Conservation (phyloP, 2,329 filamentous ascomycete species). For the Aureobasidium sp. region DNA sequence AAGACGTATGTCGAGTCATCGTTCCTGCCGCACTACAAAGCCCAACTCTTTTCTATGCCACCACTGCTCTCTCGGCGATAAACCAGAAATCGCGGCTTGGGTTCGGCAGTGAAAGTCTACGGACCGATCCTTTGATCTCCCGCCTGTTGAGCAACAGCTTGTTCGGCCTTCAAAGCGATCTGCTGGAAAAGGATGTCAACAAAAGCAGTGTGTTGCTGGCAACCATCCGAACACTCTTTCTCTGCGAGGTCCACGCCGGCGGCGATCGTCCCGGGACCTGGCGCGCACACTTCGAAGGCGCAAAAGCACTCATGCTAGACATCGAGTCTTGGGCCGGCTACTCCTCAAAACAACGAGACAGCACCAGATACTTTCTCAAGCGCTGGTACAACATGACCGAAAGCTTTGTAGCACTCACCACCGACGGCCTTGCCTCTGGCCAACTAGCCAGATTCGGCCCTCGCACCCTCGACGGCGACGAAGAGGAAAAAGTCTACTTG, state of each 20-base stretch:
- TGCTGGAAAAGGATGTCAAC: constrained; percentile 8
- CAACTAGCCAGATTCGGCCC: constrained; percentile 8
- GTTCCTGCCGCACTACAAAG: constrained; percentile 12
- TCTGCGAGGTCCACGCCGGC: constrained; percentile 14
- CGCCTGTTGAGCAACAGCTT: constrained; percentile 12
- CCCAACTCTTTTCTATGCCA: constrained; percentile 12
- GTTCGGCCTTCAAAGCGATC: neutral
- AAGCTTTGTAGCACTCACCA: constrained; percentile 11
- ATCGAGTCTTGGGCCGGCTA: constrained; percentile 12
- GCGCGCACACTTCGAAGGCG: constrained; percentile 15
- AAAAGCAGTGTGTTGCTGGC: constrained; percentile 11
- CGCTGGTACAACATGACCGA: constrained; percentile 16
- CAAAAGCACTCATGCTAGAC: constrained; percentile 12
- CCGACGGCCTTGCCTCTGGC: constrained; percentile 7
- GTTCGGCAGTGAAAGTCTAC: neutral
- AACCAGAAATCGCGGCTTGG: constrained; percentile 10
- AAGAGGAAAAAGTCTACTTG: constrained; percentile 4
- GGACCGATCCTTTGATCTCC: constrained; percentile 5
- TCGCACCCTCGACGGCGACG: neutral
- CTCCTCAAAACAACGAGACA: constrained; percentile 8
- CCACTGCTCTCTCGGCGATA: constrained; percentile 12
- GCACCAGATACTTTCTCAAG: constrained; percentile 10
- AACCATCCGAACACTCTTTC: constrained; percentile 13
- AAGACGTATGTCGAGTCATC: constrained; percentile 12
- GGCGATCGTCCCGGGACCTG: constrained; percentile 13